Percentiles rank a stretch among this genome's conserved stretches.
phyloP scores from a whole-genome alignment of 2,329 filamentous ascomycete species.

The Aspergillus flavus region DNA sequence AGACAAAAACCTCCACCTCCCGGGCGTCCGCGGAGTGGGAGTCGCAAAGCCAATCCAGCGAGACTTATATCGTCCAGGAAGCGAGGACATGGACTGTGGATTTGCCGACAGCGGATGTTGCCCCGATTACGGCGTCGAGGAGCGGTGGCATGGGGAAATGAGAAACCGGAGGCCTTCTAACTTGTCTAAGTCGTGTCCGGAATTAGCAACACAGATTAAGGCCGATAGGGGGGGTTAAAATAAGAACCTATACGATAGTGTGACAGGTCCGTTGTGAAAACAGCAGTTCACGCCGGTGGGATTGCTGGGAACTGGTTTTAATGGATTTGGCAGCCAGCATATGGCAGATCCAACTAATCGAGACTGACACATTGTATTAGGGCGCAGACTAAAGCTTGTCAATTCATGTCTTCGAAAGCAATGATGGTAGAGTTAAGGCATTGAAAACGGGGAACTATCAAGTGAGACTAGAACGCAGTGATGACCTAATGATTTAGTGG shows the following conservation, averaged over 20 bases:
- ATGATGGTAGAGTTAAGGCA: neutral
- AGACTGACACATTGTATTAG: neutral
- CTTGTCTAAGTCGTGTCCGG: too few species aligned
- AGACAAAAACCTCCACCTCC: constrained; percentile 7
- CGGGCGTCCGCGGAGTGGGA: constrained; percentile 12
- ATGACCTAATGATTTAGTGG: fast-evolving
- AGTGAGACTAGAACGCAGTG: neutral
- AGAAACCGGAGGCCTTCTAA: too few species aligned
- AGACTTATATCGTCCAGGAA: constrained; percentile 19
- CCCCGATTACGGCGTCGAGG: too few species aligned
- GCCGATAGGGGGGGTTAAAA: neutral
- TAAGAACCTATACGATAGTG: neutral
- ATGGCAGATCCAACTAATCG: neutral
- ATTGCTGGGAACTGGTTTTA: neutral
- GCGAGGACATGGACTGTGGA: neutral
- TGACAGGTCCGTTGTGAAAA: neutral
- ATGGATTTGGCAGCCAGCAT: neutral
- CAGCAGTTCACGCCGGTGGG: neutral
- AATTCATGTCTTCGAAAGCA: neutral
- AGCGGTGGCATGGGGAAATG: too few species aligned
- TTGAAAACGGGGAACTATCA: neutral
- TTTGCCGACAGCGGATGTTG: too few species aligned
- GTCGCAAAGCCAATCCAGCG: constrained; percentile 20
- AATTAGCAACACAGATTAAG: neutral
- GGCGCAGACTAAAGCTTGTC: neutral